These are phyloP conservation scores for Entomortierella lignicola DNA, from an alignment of 192 early-diverging fungal genomes.

Conservation along the genomic window DNA sequence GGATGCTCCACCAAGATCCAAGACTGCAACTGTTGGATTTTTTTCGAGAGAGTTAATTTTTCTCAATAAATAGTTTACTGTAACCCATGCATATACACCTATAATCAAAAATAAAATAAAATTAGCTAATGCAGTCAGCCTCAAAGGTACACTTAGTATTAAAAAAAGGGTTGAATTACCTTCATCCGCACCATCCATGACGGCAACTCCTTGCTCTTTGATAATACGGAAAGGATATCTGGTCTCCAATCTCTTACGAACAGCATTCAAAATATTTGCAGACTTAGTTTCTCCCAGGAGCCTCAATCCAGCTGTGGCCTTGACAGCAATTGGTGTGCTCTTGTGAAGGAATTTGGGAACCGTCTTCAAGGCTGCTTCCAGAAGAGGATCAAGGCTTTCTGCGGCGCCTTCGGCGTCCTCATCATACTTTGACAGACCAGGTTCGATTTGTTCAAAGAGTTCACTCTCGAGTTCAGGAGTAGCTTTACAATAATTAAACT, in stretches of 20 bases:
- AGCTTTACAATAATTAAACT: slow-evolving; percentile 93
- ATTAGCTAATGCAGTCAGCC: not conserved
- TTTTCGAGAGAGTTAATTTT: slow-evolving; percentile 67
- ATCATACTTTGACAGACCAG: slow-evolving; percentile 83
- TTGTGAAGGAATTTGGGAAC: slow-evolving; percentile 76
- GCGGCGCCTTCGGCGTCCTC: slow-evolving; percentile 84
- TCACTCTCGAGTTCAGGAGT: slow-evolving; percentile 90
- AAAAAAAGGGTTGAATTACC: slow-evolving; percentile 55
- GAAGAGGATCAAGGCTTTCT: slow-evolving; percentile 78
- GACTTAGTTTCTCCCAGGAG: slow-evolving; percentile 79
- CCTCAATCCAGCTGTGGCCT: slow-evolving; percentile 95
- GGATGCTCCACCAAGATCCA: slow-evolving; percentile 97
- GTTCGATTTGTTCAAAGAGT: slow-evolving; percentile 85
- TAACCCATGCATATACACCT: slow-evolving; percentile 98
- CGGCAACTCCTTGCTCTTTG: slow-evolving; percentile 76
- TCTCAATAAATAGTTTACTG: slow-evolving; percentile 90
- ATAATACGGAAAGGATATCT: slow-evolving; percentile 88
- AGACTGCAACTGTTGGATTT: slow-evolving; percentile 81
- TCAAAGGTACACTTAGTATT: too few relatives aligned
- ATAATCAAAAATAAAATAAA: slow-evolving; percentile 11
- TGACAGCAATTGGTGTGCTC: slow-evolving; percentile 93
- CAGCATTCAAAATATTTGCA: slow-evolving; percentile 77
- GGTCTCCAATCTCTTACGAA: slow-evolving; percentile 71
- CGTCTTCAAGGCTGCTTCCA: slow-evolving; percentile 77
- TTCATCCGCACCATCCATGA: slow-evolving; percentile 98